Base-by-base conservation (phyloP, 495 filamentous ascomycete species). In the Alectoria sarmentosa region DNA sequence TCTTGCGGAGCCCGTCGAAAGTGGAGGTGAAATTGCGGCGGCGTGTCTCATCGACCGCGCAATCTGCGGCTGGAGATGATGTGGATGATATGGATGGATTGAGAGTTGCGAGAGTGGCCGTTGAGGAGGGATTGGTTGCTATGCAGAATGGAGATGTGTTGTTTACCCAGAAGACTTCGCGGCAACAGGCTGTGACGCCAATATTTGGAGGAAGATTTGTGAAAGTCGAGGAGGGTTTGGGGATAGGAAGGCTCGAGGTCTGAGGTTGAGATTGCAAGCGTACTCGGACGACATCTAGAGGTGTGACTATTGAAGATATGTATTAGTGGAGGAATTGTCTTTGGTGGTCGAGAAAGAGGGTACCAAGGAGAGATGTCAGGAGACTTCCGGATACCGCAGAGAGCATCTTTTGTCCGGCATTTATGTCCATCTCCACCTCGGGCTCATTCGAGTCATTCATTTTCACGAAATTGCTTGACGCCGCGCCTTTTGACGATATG, bases 141-240 rank as follows among this genome's bases (percentile, higher is more conserved):
- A 97, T 77, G 73, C 95, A 98, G 71, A 87, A 86, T 64, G 90
- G 86, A 21, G 88, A 80, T 73, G 88, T 88, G 71, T 96, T 94
- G 70, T 89, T 91, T 65, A 92, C 83, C 84, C 94, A 98, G 77
- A 98, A 98, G 42, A 98, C 92, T 76, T 98, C 94, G 61, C 94
- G 86, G 72, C 94, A 98, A 76, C 94, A 98, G 38, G 92, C 85
- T 10, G 95, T 96, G 42, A 98, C 91, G 66, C 94, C 95, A 48
- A 98, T 86, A 68, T 90, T 90, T 6, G 80, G 84, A 64, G 78
- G 89, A 60, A 86, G 76, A 61, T 86, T 83, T 54, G 84, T 85
- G 73, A 92, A 87, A 57, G 83, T 76, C 48, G 77, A 13, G 73
- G 76, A 37, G 70, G 74, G 10, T 26, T 73, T 75, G 8, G 72